Evolutionary conservation across 352 stramenopile genomes (phyloP).

Genomic region (Pythium aphanidermatum): DNA sequence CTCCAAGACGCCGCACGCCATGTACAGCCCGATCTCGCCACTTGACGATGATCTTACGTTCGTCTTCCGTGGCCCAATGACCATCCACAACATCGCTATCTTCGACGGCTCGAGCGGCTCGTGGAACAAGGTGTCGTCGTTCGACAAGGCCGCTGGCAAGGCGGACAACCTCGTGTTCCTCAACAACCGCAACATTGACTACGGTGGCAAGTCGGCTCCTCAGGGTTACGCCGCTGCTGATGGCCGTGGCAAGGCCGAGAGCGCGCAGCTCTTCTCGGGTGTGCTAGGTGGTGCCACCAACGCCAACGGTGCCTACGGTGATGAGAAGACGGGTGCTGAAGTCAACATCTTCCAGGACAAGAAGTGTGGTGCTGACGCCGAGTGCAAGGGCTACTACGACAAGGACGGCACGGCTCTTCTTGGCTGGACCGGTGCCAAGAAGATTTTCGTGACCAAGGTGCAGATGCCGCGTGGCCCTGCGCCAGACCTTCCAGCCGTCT

Average conservation of each 20-base stretch:
- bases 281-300: constrained; percentile 40
- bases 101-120: constrained; percentile 49
- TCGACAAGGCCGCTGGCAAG: constrained; percentile 37
- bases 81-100: constrained; percentile 65
- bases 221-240: constrained; percentile 55
- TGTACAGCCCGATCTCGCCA: constrained; percentile 40
- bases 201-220: constrained; percentile 38
- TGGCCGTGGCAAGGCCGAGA: constrained; percentile 33
- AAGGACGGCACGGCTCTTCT: constrained; percentile 53
- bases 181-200: constrained; percentile 83
- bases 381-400: constrained; percentile 66
- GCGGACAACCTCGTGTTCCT: constrained; percentile 73
- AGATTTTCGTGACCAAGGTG: constrained; percentile 73
- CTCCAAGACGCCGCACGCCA: constrained; percentile 34
- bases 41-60: constrained; percentile 62
- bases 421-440: constrained; percentile 68
- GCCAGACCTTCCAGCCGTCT: constrained; percentile 64
- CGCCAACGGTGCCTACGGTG: constrained; percentile 34
- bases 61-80: constrained; percentile 59
- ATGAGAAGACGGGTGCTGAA: constrained; percentile 59
- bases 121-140: constrained; percentile 61
- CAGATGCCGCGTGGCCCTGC: constrained; percentile 38
- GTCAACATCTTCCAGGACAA: constrained; percentile 72
- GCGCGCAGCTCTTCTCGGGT: constrained; percentile 42
- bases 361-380: constrained; percentile 38